These are phyloP conservation scores for Pharus latifolius DNA, from an alignment of 176 grass and related monocot genomes.

Conservation along the genomic window DNA sequence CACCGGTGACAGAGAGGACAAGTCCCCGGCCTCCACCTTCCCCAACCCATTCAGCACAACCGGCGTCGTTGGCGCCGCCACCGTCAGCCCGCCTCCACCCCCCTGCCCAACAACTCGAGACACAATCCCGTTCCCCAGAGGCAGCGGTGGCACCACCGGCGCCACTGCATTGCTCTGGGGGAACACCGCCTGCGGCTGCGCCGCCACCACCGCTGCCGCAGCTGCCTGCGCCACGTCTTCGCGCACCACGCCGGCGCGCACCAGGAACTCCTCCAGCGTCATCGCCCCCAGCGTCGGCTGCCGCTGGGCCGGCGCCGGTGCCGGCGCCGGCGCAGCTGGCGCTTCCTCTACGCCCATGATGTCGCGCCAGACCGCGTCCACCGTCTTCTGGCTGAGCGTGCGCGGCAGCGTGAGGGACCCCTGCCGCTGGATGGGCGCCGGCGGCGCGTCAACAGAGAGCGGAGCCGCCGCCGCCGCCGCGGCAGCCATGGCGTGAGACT, in stretches of 20 bases:
- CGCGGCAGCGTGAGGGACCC: conserved; percentile 69
- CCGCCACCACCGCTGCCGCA: conserved; percentile 8
- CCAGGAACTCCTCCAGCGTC: conserved; percentile 91
- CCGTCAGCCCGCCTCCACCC: conserved; percentile 12
- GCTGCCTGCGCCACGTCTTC: conserved; percentile 30
- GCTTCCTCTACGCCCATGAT: conserved; percentile 17
- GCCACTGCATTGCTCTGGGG: conserved; percentile 31
- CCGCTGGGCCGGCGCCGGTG: conserved; percentile 8
- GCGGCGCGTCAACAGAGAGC: not conserved
- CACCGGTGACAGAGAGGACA: conserved; percentile 60
- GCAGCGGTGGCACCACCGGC: conserved; percentile 10
- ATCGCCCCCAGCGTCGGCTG: conserved; percentile 73
- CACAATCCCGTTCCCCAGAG: conserved; percentile 22
- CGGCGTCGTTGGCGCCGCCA: conserved; percentile 31
- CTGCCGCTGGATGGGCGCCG: conserved; percentile 45
- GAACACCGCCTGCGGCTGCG: conserved; percentile 27
- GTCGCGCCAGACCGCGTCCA: conserved; percentile 82
- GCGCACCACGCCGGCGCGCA: conserved; percentile 68
- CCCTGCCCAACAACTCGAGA: conserved; percentile 16
- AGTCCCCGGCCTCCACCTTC: conserved; percentile 41
- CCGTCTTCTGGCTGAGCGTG: conserved; percentile 80
- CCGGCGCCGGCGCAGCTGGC: not conserved
- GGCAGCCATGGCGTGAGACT: conserved; percentile 46
- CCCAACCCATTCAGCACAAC: conserved; percentile 40
- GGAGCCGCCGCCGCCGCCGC: not conserved